Percentiles rank a stretch among this genome's conserved stretches.
Conservation (phyloP, 495 filamentous ascomycete genomes). For the Xeromyces bisporus region DNA sequence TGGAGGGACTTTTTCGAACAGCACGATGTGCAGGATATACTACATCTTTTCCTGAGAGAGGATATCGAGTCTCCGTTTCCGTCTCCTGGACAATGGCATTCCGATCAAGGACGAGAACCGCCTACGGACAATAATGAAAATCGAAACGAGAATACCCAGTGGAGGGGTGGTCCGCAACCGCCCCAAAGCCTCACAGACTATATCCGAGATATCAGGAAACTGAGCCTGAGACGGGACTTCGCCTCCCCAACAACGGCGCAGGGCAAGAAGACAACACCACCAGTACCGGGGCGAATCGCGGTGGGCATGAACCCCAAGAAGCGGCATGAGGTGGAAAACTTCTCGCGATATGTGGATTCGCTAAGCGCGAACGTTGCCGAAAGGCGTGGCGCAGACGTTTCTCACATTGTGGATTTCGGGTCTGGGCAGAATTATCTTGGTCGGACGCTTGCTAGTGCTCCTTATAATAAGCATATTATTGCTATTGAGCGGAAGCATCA, state of each 20-base stretch:
- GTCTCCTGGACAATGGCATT: too few species aligned
- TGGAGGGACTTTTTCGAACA: conserved; percentile 66
- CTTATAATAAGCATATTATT: conserved; percentile 72
- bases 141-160: conserved; percentile 8
- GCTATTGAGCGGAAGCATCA: conserved; percentile 77
- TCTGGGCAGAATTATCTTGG: conserved; percentile 94
- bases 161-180: conserved; percentile 37
- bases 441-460: conserved; percentile 63
- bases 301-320: conserved; percentile 96
- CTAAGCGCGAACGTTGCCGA: conserved; percentile 36
- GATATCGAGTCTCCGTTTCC: conserved; percentile 36
- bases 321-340: conserved; percentile 67
- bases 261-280: conserved; percentile 21
- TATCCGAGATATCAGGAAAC: conserved; percentile 51
- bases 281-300: conserved; percentile 48
- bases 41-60: conserved; percentile 64
- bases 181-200: conserved; percentile 57
- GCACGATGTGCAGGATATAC: conserved; percentile 50
- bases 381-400: conserved; percentile 38
- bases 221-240: conserved; percentile 51
- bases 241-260: conserved; percentile 8
- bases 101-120: background rate
- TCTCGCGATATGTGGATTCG: conserved; percentile 42
- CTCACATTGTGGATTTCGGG: conserved; percentile 88
- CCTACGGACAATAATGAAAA: conserved; percentile 3